Conservation (phyloP, 768 basidiomycete species). For the Albatrellus ellisii region DNA sequence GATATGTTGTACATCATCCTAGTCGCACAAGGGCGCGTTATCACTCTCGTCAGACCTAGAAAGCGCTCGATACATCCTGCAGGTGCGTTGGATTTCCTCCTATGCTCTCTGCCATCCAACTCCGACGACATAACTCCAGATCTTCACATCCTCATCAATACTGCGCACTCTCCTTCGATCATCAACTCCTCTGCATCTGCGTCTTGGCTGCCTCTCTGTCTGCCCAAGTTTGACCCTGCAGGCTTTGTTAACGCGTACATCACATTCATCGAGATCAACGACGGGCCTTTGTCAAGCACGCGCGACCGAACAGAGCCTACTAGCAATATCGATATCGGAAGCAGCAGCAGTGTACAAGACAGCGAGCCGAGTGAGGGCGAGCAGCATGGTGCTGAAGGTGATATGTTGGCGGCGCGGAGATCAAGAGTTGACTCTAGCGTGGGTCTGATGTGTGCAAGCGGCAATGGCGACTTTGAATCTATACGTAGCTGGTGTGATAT, state of each 20-base stretch:
- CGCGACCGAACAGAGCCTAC: neutral
- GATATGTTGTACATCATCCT: constrained; percentile 88
- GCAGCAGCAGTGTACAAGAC: neutral
- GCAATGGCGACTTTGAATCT: constrained; percentile 75
- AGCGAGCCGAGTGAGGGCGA: neutral
- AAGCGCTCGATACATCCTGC: constrained; percentile 95
- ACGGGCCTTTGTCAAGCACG: neutral
- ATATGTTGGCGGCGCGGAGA: no score
- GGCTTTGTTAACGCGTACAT: constrained; percentile 91
- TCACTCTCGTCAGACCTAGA: constrained; percentile 80
- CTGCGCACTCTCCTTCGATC: constrained; percentile 72
- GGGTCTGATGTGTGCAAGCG: constrained; percentile 70
- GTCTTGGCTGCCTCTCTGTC: constrained; percentile 90
- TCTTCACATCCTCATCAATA: constrained; percentile 87
- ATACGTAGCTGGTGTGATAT: constrained; percentile 64
- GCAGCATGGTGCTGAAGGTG: neutral
- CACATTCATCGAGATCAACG: constrained; percentile 30
- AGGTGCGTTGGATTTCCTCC: constrained; percentile 29
- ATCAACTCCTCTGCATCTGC: constrained; percentile 67
- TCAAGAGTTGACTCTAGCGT: constrained; percentile 11
- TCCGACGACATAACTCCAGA: constrained; percentile 30
- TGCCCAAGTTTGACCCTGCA: constrained; percentile 85
- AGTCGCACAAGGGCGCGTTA: constrained; percentile 61
- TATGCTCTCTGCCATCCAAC: constrained; percentile 1
- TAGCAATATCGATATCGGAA: neutral